Evolutionary conservation across 169 alveolate species (phyloP), one percentile per base, ranked within the genome.

Genomic region (Plasmodium relictum): DNA sequence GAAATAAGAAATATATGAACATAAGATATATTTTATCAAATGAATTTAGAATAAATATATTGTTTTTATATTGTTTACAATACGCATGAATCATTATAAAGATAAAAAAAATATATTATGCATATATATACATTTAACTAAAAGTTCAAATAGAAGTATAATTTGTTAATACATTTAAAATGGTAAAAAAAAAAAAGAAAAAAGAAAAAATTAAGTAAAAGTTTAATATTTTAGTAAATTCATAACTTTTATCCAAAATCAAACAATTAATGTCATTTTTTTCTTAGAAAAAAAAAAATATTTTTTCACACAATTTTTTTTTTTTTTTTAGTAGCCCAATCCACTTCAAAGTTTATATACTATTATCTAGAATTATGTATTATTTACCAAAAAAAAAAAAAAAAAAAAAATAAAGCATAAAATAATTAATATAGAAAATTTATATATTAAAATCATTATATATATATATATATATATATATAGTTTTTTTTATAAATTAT

Each of bases 91-190:
- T 31, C 39, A 9, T n/a, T 71, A 56, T 71, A 71, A 3, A 59
- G 48, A 71, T 41, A 71, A n/a, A 71, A 48, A 16, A 0, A 44
- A 10, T 42, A 58, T 71, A 50, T 18, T 50, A 62, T 62, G 48
- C 18, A 68, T 68, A 68, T 58, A 48, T 44, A 26, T 22, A 18
- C 39, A n/a, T 10, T 41, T 48, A 44, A 66, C 20, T 73, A 39
- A 31, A 48, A 37, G 44, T 48, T 50, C 72, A 73, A 73, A 59
- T 63, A 73, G 72, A 39, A 41, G 88, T 62, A 58, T 58, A 63
- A 14, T 24, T 9, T 58, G 44, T 58, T n/a, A n/a, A 50, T 71
- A 42, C 20, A 50, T 70, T n/a, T 52, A 18, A 71, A 71, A 5
- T 10, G 18, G 31, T 22, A 16, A 73, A 73, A 59, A 73, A 41